These are phyloP conservation scores for Penicillium griseofulvum DNA, from an alignment of 2,329 filamentous ascomycete species.

Conservation along the genomic window DNA sequence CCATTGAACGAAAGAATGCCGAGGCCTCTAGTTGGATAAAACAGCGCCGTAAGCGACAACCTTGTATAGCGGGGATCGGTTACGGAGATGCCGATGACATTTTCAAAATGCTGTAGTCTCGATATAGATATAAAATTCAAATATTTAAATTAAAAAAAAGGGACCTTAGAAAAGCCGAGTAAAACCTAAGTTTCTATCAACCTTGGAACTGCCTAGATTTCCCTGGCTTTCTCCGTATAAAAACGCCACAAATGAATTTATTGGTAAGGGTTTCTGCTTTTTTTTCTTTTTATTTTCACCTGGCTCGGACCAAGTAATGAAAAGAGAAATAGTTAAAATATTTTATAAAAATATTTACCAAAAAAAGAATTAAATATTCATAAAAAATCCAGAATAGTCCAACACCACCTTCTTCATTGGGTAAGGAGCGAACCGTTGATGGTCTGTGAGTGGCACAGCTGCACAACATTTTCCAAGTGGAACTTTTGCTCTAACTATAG, in stretches of 20 bases:
- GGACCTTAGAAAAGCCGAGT: no score
- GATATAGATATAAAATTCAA: not conserved
- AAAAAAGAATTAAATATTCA: not conserved
- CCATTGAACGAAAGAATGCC: conserved; percentile 2
- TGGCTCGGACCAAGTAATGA: not conserved
- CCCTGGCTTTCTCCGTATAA: not conserved
- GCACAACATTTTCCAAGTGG: conserved; percentile 17
- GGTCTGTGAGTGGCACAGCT: conserved; percentile 11
- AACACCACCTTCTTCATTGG: conserved; percentile 26
- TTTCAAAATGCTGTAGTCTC: not conserved
- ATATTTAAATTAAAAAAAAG: not conserved
- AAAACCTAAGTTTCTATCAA: not conserved
- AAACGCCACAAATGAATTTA: not conserved
- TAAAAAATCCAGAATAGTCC: not conserved
- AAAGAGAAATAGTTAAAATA: not conserved
- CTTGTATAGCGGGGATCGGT: conserved; percentile 4
- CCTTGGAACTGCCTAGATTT: not conserved
- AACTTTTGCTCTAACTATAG: not conserved
- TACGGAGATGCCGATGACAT: not conserved
- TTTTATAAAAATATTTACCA: not conserved
- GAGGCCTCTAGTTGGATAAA: conserved; percentile 12
- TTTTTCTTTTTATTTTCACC: not conserved
- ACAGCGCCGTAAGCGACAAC: conserved; percentile 1
- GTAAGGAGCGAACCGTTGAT: conserved; percentile 11
- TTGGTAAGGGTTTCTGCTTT: not conserved